Evolutionary conservation across 345 rosid species (phyloP), one percentile per base, ranked within the genome.

Genomic region (Eutrema heterophyllum): DNA sequence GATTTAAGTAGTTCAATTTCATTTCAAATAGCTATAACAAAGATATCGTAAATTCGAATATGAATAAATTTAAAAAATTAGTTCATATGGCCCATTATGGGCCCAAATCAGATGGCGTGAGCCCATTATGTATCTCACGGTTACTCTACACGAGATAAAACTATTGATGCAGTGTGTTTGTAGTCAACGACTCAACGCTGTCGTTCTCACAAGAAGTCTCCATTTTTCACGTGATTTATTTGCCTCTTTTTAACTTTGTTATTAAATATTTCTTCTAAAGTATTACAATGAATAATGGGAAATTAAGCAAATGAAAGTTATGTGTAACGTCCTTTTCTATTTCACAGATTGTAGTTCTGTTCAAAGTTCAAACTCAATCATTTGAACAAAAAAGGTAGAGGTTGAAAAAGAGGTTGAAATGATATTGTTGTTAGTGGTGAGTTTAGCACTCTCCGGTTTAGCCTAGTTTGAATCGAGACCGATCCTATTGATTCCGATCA

Each of bases 161-260:
- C 15, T 35, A 11, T 13, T 49, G 15, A 52, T 38, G 27, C 7
- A 13, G 15, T 43, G 6, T 18, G 24, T 21, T 1, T 21, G 1
- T 30, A 9, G 5, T 16, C 26, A 45, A 45, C 16, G 18, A 50
- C 21, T 18, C 21, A 18, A 21, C 2, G 24, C 2, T 30, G 21
- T 33, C 57, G 8, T 45, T 45, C 2, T 27, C 61, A 38, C 5
- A 14, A 10, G 8, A 36, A 30, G 11, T 44, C 44, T 32, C 54
- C 63, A 69, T 56, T 56, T 54, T 56, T 32, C 53, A 69, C 73
- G 43, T 56, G 64, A 11, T 43, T n/a, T 15, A n/a, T 63, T 44
- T 45, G 68, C n/a, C 21, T 14, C n/a, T 44, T 45, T n/a, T 30
- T 29, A 63, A 44, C 39, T 44, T 63, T 29, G 24, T 62, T 29